Evolutionary conservation across 176 grass and related monocot genomes (phyloP), one percentile per base, ranked within the genome.

Genomic region (Saccharum spontaneum): DNA sequence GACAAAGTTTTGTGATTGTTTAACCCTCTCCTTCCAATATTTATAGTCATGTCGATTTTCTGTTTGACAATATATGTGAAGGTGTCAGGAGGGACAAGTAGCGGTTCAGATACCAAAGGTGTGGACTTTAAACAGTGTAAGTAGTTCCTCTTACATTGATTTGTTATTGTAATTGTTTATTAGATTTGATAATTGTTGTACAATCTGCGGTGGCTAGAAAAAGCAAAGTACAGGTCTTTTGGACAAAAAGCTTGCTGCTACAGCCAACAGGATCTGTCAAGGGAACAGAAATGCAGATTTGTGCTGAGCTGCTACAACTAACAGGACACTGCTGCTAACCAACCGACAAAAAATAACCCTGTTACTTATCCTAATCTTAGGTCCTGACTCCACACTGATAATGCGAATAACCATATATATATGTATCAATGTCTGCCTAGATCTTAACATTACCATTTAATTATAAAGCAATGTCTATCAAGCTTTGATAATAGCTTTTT

Each of bases 21-120:
- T 33, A 28, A 26, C 43, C 43, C 43, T 69, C 17, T 83, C 17
- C n/a, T 52, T 89, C 48, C 22, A 33, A 33, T 33, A 33, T 33
- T 33, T 81, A 65, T 80, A 67, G 44, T 61, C 59, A 87, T 84
- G 22, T 44, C 26, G 16, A 70, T 40, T 20, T 41, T 85, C 67
- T 39, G 3, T 33, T 57, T 89, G 24, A 31, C 26, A 80, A 85
- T 85, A 22, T 75, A 34, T 79, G 79, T 74, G 26, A 69, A 88
- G 81, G 44, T 88, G 43, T 77, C 80, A 84, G 14, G 34, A 73
- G 11, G 41, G 43, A 69, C 45, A 79, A 13, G 18, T 24, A 67
- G 26, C 37, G 20, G 44, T 22, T 80, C 82, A 80, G 31, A 33
- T 33, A 33, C 31, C 6, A 67, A 43, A 62, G 18, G 78, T 74